These are phyloP conservation scores for Backusella circina DNA, from an alignment of 192 early-diverging fungal species.

Conservation along the genomic window DNA sequence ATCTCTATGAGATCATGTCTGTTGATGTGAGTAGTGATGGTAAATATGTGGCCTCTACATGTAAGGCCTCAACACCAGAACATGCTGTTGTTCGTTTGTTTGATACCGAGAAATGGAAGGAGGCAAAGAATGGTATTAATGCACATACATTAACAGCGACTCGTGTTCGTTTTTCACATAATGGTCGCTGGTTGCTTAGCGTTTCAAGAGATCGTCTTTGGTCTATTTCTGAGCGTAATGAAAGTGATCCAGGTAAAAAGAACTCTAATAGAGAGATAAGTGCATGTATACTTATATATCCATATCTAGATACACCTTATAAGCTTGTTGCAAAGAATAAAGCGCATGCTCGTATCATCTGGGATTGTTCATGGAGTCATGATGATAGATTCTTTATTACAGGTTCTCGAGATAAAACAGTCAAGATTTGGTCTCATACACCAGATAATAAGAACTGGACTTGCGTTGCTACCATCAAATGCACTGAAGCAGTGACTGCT, in stretches of 20 bases:
- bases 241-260: conserved; percentile 31
- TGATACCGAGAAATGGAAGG: conserved; percentile 67
- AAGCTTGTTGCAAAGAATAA: conserved; percentile 56
- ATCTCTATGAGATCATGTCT: conserved; percentile 87
- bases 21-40: conserved; percentile 73
- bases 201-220: conserved; percentile 88
- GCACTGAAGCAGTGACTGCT: conserved; percentile 80
- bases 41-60: conserved; percentile 67
- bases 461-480: conserved; percentile 62
- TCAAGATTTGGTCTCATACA: conserved; percentile 68
- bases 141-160: conserved; percentile 87
- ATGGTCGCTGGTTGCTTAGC: conserved; percentile 67
- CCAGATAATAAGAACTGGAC: conserved; percentile 28
- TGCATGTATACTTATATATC: not conserved
- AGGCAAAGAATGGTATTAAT: conserved; percentile 48
- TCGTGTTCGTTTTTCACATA: conserved; percentile 72
- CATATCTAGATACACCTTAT: conserved; percentile 48
- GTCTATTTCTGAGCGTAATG: conserved; percentile 68
- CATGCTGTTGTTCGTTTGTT: conserved; percentile 75
- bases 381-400: conserved; percentile 85
- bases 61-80: conserved; percentile 68
- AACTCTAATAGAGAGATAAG: not conserved
- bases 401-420: conserved; percentile 88
- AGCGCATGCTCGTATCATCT: conserved; percentile 92
- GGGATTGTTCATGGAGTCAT: conserved; percentile 82